phyloP scores from a whole-genome alignment of 2,329 filamentous ascomycete genomes.

The Pseudocercospora crystallina region DNA sequence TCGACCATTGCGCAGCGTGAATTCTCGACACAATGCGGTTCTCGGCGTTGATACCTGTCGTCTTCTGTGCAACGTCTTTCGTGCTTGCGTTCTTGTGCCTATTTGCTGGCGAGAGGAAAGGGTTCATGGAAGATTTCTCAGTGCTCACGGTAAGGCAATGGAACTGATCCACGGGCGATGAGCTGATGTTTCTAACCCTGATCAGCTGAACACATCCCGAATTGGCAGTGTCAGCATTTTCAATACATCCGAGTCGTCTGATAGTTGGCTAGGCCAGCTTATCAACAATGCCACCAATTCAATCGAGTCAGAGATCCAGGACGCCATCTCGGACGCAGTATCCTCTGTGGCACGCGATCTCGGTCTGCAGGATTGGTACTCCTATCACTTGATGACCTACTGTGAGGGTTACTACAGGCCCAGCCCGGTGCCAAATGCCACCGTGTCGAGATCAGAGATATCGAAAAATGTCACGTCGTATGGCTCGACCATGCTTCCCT shows the following conservation, averaged over 20 bases:
- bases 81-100: conserved; percentile 60
- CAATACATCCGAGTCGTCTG: conserved; percentile 21
- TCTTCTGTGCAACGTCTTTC: conserved; percentile 53
- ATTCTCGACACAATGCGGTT: conserved; percentile 21
- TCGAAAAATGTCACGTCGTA: conserved; percentile 49
- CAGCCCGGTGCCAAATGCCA: conserved; percentile 43
- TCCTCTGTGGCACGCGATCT: conserved; percentile 46
- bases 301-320: conserved; percentile 44
- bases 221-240: conserved; percentile 44
- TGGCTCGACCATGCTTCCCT: too few species aligned
- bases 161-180: neutral
- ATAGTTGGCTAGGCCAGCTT: conserved; percentile 3
- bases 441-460: conserved; percentile 40
- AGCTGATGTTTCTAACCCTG: neutral
- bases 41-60: conserved; percentile 24
- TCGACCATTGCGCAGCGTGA: too few species aligned
- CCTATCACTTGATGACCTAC: conserved; percentile 60
- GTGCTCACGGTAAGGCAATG: conserved; percentile 52
- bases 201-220: conserved; percentile 56
- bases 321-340: conserved; percentile 32
- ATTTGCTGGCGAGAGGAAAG: conserved; percentile 58
- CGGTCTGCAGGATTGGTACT: conserved; percentile 62
- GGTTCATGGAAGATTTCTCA: conserved; percentile 56
- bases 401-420: conserved; percentile 54
- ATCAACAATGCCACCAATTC: conserved; percentile 35